Evolutionary conservation across 176 grass and related monocot genomes (phyloP), one percentile per base, ranked within the genome.

Genomic region (Oryza coarctata): DNA sequence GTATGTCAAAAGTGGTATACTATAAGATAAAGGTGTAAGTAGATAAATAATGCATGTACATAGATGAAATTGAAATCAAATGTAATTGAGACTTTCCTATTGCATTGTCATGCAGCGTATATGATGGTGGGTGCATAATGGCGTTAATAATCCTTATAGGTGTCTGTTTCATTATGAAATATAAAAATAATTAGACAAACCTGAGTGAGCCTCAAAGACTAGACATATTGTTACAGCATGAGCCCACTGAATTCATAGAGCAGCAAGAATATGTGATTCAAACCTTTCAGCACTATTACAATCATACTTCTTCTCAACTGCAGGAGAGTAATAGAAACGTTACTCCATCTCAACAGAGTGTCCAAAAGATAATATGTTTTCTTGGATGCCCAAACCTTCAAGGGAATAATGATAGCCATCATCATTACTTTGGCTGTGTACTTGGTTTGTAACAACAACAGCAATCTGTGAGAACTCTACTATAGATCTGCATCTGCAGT

Each of bases 381-480:
- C 38, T 38, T 30, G 22, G n/a, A 78, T 75, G 75, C 58, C 47
- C 75, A 88, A 47, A 98, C 96, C 92, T 95, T 98, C 90, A 83
- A 98, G 95, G 31, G 80, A 74, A 89, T 93, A 93, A 75, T 88
- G 88, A 76, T 87, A 86, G 33, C 87, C 77, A 77, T 93, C 90
- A 85, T 88, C 84, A 55, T 84, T 94, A 89, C 83, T 93, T 75
- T 91, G 93, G 81, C 90, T 95, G 63, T 87, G 82, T 66, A 98
- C 92, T 93, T 98, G 96, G 90, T 98, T 98, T 86, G 96, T 95
- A 63, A 98, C 90, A 47, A 98, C 79, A 70, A 95, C 87, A 68
- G 96, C 93, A 86, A 98, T 91, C 80, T 68, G 77, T 77, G 96
- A 89, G 32, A 98, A 93, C 83, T 95, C 93, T 77, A 93, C 90